A percentile compares a stretch with the other conserved stretches of the same genome.
phyloP scores from a whole-genome alignment of 129 eudicot species.

The Sambucus nigra region DNA sequence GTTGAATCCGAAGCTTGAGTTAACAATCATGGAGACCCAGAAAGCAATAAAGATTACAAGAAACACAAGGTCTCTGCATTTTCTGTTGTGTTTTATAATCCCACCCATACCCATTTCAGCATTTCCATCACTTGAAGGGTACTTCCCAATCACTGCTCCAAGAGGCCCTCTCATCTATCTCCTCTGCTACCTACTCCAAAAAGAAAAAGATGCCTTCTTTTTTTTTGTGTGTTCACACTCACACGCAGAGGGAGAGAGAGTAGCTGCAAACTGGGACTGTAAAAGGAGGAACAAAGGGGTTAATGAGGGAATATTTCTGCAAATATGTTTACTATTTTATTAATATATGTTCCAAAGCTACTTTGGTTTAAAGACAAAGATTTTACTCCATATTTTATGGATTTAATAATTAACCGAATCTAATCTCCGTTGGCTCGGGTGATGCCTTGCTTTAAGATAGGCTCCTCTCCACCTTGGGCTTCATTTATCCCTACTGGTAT shows the following conservation, averaged over 20 bases:
- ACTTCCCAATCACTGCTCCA: slow-evolving; percentile 63
- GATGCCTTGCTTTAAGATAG: too few relatives aligned
- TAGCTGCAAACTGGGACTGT: slow-evolving; percentile 7
- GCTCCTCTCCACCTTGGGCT: too few relatives aligned
- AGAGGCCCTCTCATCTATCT: slow-evolving; percentile 65
- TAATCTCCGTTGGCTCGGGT: too few relatives aligned
- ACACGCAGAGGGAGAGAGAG: slow-evolving; percentile 1
- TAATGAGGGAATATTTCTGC: slow-evolving; percentile 6
- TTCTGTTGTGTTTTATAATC: slow-evolving; percentile 70
- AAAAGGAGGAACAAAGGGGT: slow-evolving; percentile 4
- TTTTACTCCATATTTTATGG: background rate
- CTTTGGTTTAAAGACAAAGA: slow-evolving; percentile 18
- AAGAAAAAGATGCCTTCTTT: slow-evolving; percentile 1
- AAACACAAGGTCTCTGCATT: slow-evolving; percentile 89
- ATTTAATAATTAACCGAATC: too few relatives aligned
- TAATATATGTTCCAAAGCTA: background rate
- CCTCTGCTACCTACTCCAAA: background rate
- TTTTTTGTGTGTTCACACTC: too few relatives aligned
- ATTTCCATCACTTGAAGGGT: slow-evolving; percentile 71
- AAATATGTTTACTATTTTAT: background rate
- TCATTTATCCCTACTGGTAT: too few relatives aligned
- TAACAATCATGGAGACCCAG: slow-evolving; percentile 97
- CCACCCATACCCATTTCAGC: slow-evolving; percentile 40
- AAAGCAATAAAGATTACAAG: slow-evolving; percentile 79
- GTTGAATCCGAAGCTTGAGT: slow-evolving; percentile 88